Percentiles rank a stretch among this genome's conserved stretches.
These are phyloP conservation scores for Metschnikowia peoriensis DNA, from an alignment of 805 yeast species.

Conservation along the genomic window DNA sequence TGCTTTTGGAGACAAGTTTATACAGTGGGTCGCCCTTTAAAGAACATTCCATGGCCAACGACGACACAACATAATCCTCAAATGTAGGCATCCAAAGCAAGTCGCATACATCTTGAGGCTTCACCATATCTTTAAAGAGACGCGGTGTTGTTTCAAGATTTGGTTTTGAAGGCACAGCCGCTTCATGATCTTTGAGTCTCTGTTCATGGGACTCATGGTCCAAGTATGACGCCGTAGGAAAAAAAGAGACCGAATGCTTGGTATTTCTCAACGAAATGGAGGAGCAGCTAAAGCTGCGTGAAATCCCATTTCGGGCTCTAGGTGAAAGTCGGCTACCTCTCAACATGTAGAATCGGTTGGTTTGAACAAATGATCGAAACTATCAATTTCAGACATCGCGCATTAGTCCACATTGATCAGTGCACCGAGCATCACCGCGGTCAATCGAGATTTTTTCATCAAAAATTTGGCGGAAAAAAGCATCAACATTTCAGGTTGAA, in stretches of 20 bases:
- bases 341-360: not conserved
- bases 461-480: not conserved
- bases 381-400: not conserved
- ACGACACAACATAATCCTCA: slow-evolving; percentile 31
- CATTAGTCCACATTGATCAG: not conserved
- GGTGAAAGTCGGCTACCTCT: not conserved
- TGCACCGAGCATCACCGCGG: not conserved
- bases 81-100: slow-evolving; percentile 26
- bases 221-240: slow-evolving; percentile 28
- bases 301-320: not conserved
- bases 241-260: slow-evolving; percentile 16
- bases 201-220: slow-evolving; percentile 29
- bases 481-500: no score
- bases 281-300: not conserved
- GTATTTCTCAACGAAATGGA: not conserved
- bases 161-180: slow-evolving; percentile 36
- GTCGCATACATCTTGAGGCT: slow-evolving; percentile 37
- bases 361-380: not conserved
- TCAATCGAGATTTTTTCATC: not conserved
- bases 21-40: slow-evolving; percentile 28
- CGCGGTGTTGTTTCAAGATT: slow-evolving; percentile 9
- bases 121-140: slow-evolving; percentile 24
- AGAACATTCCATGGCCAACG: slow-evolving; percentile 28
- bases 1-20: slow-evolving; percentile 19
- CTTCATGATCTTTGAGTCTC: slow-evolving; percentile 28